These are phyloP conservation scores for Fusarium phyllophilum DNA, from an alignment of 2,329 filamentous ascomycete genomes.

Conservation along the genomic window DNA sequence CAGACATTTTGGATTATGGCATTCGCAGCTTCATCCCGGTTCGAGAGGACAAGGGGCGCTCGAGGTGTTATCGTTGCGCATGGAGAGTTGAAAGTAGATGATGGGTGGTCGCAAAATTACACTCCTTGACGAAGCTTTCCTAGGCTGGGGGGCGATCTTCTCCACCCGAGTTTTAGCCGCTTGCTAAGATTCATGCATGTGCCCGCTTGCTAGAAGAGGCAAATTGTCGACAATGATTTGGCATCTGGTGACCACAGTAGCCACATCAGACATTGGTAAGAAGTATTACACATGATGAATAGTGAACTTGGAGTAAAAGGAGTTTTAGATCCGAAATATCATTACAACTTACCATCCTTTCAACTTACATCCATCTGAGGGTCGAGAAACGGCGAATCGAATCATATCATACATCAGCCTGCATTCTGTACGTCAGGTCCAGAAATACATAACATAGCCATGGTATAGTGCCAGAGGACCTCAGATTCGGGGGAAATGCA, in stretches of 20 bases:
- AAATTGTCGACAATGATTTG: slow-evolving; percentile 16
- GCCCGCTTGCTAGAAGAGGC: slow-evolving; percentile 15
- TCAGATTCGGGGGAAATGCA: background rate
- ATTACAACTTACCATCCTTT: background rate
- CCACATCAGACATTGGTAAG: background rate
- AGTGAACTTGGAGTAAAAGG: background rate
- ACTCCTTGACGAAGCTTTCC: slow-evolving; percentile 43
- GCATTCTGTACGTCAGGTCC: background rate
- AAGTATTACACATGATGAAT: background rate
- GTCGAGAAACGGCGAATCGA: background rate
- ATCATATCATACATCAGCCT: background rate
- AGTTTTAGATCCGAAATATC: background rate
- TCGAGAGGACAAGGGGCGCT: slow-evolving; percentile 52
- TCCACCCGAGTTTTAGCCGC: slow-evolving; percentile 50
- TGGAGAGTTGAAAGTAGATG: slow-evolving; percentile 46
- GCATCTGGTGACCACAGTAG: background rate
- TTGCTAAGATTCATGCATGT: slow-evolving; percentile 6
- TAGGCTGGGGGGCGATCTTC: slow-evolving; percentile 43
- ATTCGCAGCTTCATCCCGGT: slow-evolving; percentile 55
- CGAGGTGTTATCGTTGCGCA: slow-evolving; percentile 50
- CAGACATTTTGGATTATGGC: slow-evolving; percentile 66
- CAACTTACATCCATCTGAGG: background rate
- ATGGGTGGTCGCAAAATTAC: slow-evolving; percentile 46
- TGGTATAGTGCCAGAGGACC: background rate
- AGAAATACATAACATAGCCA: background rate